Evolutionary conservation across 1,139 yeast species (phyloP), one percentile per base, ranked within the genome.

Genomic region (Magnusiomyces magnusii): DNA sequence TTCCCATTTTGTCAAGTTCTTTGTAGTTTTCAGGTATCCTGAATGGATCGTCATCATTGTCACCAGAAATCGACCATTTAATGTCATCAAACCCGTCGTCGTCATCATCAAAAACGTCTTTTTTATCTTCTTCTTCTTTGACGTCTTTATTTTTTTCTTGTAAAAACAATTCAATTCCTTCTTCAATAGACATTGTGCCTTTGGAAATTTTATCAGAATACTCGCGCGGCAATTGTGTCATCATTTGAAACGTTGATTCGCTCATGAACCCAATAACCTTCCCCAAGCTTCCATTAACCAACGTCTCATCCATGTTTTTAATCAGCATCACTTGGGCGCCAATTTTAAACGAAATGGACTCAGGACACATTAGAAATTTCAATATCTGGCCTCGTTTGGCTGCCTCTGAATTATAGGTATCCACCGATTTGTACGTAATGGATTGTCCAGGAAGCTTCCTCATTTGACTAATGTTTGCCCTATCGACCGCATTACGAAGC

Each of bases 301-400:
- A 77, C 0, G 87, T 82, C 28, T 85, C 90, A 70, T 92, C 97
- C 60, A 88, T 79, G 70, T 93, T 95, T 71, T 93, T 93, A 61
- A 93, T 82, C 79, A 95, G 85, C 99, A 93, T 95, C 0, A 93
- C 99, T 73, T 93, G 99, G 0, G 97, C 93, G 47, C 92, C 92
- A 55, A 80, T 79, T 67, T 91, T 92, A 65, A 93, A 75, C 15
- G 76, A 76, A 25, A 93, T 71, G 39, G 73, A 73, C 51, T 78
- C 75, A 1, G 90, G 92, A 1, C 50, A 68, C 72, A 93, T 76
- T 63, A 90, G 85, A 65, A 85, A 83, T n/a, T 79, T 77, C 47
- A 89, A 71, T 41, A 65, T 65, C 44, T 53, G 53, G 19, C 17
- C 41, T 15, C 41, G 55, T 57, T 36, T 57, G 10, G 58, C 58